phyloP scores from a whole-genome alignment of 106 monocot genomes.

The Amphibolis antarctica region DNA sequence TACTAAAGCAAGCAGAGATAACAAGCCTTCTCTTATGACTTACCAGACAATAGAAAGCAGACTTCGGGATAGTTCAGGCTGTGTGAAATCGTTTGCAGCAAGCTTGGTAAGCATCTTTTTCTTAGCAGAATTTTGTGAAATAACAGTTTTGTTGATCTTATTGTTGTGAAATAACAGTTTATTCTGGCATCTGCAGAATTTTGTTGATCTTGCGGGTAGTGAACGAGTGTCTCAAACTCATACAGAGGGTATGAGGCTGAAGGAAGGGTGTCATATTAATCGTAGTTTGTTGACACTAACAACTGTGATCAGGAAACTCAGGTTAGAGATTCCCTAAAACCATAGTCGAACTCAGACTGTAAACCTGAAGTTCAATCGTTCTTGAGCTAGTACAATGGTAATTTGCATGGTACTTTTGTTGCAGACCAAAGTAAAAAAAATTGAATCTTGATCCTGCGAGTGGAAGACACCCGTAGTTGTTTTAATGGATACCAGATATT shows the following conservation, averaged over 20 bases:
- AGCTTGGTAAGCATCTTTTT: slow-evolving; percentile 44
- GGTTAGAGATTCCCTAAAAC: slow-evolving; percentile 27
- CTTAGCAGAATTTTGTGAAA: too few relatives aligned
- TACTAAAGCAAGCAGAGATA: neutral
- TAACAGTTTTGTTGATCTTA: too few relatives aligned
- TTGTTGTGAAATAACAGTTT: neutral
- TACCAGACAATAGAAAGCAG: slow-evolving; percentile 77
- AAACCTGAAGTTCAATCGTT: too few relatives aligned
- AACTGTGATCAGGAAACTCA: slow-evolving; percentile 95
- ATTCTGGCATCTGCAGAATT: slow-evolving; percentile 47
- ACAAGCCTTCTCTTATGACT: neutral
- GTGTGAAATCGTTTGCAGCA: slow-evolving; percentile 91
- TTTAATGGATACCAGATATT: too few relatives aligned
- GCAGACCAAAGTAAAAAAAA: too few relatives aligned
- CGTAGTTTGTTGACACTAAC: slow-evolving; percentile 85
- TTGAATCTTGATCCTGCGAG: too few relatives aligned
- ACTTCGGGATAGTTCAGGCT: slow-evolving; percentile 60
- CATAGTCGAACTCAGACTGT: too few relatives aligned
- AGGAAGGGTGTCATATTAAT: slow-evolving; percentile 98
- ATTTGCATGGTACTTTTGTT: too few relatives aligned
- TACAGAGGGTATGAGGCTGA: slow-evolving; percentile 73
- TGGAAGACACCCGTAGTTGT: too few relatives aligned
- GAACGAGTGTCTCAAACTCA: slow-evolving; percentile 88
- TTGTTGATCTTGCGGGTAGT: slow-evolving; percentile 98
- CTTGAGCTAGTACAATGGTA: too few relatives aligned